Conservation (phyloP, 78 protist genomes). For the Pigoraptor vietnamica region DNA sequence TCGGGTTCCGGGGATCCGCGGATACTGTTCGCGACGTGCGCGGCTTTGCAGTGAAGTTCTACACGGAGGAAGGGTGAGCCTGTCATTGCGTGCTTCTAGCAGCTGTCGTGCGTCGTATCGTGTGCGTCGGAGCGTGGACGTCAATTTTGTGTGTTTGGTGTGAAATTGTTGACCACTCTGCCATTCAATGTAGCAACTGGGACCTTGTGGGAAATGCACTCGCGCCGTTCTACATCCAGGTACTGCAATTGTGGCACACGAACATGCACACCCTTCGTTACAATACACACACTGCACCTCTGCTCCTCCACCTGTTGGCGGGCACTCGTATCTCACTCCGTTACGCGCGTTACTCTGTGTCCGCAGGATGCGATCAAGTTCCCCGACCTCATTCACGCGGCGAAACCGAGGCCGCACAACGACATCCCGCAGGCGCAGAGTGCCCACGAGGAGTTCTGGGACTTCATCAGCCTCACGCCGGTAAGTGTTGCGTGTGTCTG, state of each 20-base stretch:
- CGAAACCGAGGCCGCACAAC: conserved; percentile 71
- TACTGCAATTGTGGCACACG: conserved; percentile 24
- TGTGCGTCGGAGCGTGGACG: no score
- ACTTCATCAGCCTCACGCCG: conserved; percentile 64
- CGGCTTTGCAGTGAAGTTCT: conserved; percentile 80
- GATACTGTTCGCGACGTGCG: conserved; percentile 77
- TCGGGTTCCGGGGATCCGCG: conserved; percentile 67
- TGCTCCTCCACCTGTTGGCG: no score
- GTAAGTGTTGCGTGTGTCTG: no score
- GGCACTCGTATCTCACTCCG: no score
- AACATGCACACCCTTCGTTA: background rate
- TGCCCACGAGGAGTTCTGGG: conserved; percentile 54
- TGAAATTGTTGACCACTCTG: no score
- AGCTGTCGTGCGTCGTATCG: no score
- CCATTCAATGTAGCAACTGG: no score
- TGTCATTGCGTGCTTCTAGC: no score
- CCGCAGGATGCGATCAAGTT: conserved; percentile 9
- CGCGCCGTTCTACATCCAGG: conserved; percentile 79
- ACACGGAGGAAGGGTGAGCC: conserved; percentile 68
- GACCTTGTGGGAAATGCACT: conserved; percentile 74
- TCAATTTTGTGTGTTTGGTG: no score
- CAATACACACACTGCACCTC: no score
- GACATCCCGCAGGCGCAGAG: conserved; percentile 37
- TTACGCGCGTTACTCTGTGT: no score
- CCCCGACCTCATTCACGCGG: conserved; percentile 80